Percentiles rank a stretch among this genome's conserved stretches.
These are phyloP conservation scores for Beauveria pseudobassiana DNA, from an alignment of 2,329 filamentous ascomycete genomes.

Conservation along the genomic window DNA sequence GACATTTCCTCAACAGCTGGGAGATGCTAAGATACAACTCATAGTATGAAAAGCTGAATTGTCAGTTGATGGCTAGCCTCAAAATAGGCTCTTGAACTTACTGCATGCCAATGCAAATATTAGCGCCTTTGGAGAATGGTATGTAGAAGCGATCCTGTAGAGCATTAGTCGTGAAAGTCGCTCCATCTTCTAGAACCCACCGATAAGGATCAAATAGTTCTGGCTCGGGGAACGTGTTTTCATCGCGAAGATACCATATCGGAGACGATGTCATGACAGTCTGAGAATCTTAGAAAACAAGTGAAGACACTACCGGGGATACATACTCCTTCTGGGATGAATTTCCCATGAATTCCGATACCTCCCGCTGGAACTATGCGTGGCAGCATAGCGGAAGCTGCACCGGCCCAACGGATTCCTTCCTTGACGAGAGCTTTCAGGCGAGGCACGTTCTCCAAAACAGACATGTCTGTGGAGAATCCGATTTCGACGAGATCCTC, in stretches of 20 bases:
- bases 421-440: neutral
- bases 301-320: too few relatives aligned
- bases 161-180: too few relatives aligned
- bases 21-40: conserved; percentile 15
- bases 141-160: conserved; percentile 19
- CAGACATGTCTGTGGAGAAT: too few relatives aligned
- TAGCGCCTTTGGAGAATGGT: conserved; percentile 22
- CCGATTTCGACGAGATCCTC: too few relatives aligned
- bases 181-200: too few relatives aligned
- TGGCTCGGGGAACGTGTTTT: too few relatives aligned
- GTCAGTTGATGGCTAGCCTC: neutral
- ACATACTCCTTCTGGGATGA: too few relatives aligned
- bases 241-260: too few relatives aligned
- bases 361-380: neutral
- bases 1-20: conserved; percentile 3
- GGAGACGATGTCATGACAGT: too few relatives aligned
- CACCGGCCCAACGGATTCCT: neutral
- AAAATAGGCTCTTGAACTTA: conserved; percentile 12
- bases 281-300: too few relatives aligned
- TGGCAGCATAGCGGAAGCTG: neutral
- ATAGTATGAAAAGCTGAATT: conserved; percentile 13
- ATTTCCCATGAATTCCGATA: neutral
- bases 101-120: conserved; percentile 22
- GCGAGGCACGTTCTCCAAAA: neutral
- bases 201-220: too few relatives aligned